A percentile compares a stretch with the other conserved stretches of the same genome.
Conservation (phyloP, 2,329 filamentous ascomycete species). For the Fusarium musae region DNA sequence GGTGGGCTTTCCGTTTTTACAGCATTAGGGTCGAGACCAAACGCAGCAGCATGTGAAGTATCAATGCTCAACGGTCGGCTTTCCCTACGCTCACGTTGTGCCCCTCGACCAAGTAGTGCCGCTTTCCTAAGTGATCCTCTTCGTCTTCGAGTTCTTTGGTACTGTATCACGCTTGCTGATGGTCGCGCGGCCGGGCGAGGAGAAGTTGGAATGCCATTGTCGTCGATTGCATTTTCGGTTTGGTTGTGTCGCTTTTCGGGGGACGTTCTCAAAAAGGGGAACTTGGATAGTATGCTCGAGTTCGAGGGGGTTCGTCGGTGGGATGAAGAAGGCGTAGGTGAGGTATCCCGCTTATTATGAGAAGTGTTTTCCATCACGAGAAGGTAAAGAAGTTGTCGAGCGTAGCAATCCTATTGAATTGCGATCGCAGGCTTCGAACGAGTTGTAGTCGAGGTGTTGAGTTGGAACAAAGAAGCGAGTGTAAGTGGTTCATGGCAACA, state of each 20-base stretch:
- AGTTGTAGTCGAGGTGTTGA: neutral
- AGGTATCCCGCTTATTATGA: constrained; percentile 17
- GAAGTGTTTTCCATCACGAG: constrained; percentile 30
- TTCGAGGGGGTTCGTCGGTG: constrained; percentile 63
- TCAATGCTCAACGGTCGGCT: constrained; percentile 58
- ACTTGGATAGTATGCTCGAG: constrained; percentile 73
- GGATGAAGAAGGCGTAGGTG: constrained; percentile 29
- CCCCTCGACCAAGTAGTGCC: constrained; percentile 80
- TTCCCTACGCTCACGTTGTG: constrained; percentile 69
- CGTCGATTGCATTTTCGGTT: constrained; percentile 54
- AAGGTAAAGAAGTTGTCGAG: neutral
- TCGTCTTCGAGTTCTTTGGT: constrained; percentile 70
- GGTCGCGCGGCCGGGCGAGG: constrained; percentile 44
- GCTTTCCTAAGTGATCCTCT: constrained; percentile 90
- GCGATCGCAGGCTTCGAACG: constrained; percentile 4
- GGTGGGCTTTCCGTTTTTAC: constrained; percentile 35
- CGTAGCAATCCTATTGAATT: neutral
- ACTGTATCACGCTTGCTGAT: constrained; percentile 51
- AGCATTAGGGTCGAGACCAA: constrained; percentile 30
- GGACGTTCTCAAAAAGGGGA: constrained; percentile 72
- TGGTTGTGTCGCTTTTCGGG: constrained; percentile 47
- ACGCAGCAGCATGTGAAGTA: constrained; percentile 47
- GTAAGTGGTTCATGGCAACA: constrained; percentile 7
- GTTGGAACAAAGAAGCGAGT: neutral
- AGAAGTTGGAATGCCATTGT: constrained; percentile 49